Base-by-base conservation (phyloP, 768 basidiomycete species). In the Naganishia vishniacii region DNA sequence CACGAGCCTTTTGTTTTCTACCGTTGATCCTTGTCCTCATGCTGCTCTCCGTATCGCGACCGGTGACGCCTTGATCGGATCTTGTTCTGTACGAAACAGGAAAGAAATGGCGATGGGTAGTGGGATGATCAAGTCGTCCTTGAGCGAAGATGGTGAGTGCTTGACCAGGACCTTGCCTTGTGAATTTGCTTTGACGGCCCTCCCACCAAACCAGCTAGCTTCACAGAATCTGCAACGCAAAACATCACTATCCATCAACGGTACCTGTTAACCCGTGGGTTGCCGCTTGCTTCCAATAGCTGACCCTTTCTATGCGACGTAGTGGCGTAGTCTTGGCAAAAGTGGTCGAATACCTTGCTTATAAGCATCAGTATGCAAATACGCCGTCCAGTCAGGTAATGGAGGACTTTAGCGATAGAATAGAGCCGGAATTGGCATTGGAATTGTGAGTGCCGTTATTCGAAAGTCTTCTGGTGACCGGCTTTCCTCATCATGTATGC, bases 331-430 rank as follows among this genome's bases (percentile, higher is more conserved):
- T 94, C 37, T 84, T 89, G 1, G 89, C 92, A 78, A 92, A 90
- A 73, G 81, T 94, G 59, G 82, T 90, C 44, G 92, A 97, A 76
- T 95, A 91, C 73, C 88, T 94, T 79, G 80, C 83, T 32, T 92
- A 88, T 81, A 92, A 88, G 78, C 80, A 84, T 0, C 82, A 90
- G 65, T 91, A 89, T 73, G 84, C 86, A 66, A 82, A 82, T n/a
- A 80, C 79, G 1, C 83, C 82, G 0, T 79, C 84, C 7, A 89
- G 86, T 68, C 89, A 91, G 70, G 88, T 91, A 51, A 80, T 88
- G 23, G 89, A 91, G 3, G 91, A 95, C 69, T 87, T 91, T 68
- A 77, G 82, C 67, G 90, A 93, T 68, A 83, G 92, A 20, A 82
- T 97, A 56, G 85, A 86, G 1, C 89, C 89, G 0, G 91, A 94